phyloP scores from a whole-genome alignment of 495 filamentous ascomycete species.

The Rostrohypoxylon terebratum region DNA sequence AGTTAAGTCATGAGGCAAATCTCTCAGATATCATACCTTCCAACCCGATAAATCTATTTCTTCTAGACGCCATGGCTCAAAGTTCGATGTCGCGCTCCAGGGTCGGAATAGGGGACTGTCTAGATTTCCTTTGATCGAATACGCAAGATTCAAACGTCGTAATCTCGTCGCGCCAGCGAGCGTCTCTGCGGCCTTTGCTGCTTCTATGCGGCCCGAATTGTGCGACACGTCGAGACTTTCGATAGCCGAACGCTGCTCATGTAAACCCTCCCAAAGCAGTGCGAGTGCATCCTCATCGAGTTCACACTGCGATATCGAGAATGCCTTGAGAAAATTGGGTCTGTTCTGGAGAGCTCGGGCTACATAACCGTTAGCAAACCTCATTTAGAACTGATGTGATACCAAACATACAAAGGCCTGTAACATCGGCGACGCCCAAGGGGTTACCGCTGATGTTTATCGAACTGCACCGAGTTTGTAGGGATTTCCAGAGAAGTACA shows the following conservation, averaged over 20 bases:
- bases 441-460: conserved; percentile 84
- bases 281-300: conserved; percentile 70
- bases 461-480: conserved; percentile 82
- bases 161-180: conserved; percentile 44
- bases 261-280: conserved; percentile 68
- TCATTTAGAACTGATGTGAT: background rate
- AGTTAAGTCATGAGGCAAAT: background rate
- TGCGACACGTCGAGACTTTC: conserved; percentile 82
- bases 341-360: conserved; percentile 45
- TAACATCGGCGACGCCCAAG: conserved; percentile 83
- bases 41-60: conserved; percentile 76
- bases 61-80: conserved; percentile 80
- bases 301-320: conserved; percentile 84
- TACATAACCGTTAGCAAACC: conserved; percentile 23
- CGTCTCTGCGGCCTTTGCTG: conserved; percentile 63
- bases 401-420: conserved; percentile 59
- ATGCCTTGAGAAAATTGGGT: conserved; percentile 66
- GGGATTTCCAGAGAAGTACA: conserved; percentile 77
- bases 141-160: conserved; percentile 41
- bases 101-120: conserved; percentile 43
- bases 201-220: conserved; percentile 77
- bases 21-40: conserved; percentile 60
- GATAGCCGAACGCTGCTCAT: conserved; percentile 75
- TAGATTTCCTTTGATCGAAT: conserved; percentile 45
- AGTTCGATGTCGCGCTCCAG: conserved; percentile 37